Evolutionary conservation across 2,329 filamentous ascomycete species (phyloP).

Genomic region (Phialophora chinensis): DNA sequence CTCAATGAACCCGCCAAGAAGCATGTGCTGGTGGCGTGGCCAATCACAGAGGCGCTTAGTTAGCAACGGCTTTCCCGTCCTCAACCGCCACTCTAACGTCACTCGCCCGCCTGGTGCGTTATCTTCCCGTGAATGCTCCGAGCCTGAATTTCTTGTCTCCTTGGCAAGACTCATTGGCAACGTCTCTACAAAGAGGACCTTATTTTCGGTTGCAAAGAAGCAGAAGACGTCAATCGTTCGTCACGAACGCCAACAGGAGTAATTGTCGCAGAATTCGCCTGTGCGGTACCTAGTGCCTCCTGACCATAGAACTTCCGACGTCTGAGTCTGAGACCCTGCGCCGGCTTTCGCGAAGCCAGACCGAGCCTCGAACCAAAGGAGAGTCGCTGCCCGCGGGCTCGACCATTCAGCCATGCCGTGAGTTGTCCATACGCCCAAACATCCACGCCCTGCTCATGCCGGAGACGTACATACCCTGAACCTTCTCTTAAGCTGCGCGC

Average conservation of each 20-base stretch:
- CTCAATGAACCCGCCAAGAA: not conserved
- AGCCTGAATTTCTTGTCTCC: not conserved
- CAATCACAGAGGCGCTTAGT: not conserved
- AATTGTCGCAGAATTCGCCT: not conserved
- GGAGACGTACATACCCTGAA: not conserved
- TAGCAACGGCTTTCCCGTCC: not conserved
- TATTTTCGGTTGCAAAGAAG: not conserved
- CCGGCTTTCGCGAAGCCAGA: not conserved
- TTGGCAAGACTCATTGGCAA: not conserved
- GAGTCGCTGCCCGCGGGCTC: too few species aligned
- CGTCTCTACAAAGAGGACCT: not conserved
- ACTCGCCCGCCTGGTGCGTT: not conserved
- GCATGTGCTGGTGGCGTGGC: not conserved
- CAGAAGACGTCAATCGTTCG: not conserved
- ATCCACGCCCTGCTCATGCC: not conserved
- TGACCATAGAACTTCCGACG: not conserved
- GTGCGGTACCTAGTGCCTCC: not conserved
- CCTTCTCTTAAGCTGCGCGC: not conserved
- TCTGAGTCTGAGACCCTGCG: too few species aligned
- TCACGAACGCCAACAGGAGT: not conserved
- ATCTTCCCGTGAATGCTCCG: not conserved
- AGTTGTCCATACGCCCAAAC: not conserved
- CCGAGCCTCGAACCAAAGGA: not conserved
- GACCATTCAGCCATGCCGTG: not conserved
- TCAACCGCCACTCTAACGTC: not conserved